phyloP scores from a whole-genome alignment of 2,329 filamentous ascomycete genomes.

The Tolypocladium nubicola region DNA sequence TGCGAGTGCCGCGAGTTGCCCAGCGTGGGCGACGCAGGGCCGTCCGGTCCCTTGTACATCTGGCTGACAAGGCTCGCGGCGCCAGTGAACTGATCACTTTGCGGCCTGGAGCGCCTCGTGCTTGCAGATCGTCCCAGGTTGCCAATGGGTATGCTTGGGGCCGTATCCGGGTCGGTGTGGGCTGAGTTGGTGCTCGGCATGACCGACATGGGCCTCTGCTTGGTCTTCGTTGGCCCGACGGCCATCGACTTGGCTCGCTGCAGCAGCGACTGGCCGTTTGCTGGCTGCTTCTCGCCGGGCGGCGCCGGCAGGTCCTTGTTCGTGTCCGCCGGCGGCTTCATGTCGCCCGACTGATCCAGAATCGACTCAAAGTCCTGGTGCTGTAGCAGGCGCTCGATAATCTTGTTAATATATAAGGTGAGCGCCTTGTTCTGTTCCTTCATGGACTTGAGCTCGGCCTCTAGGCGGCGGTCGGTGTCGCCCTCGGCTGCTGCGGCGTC shows the following conservation, averaged over 20 bases:
- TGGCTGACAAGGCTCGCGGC: constrained; percentile 72
- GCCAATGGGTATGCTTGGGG: constrained; percentile 64
- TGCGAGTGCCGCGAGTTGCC: constrained; percentile 48
- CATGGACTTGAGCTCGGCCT: constrained; percentile 66
- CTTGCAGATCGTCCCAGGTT: constrained; percentile 42
- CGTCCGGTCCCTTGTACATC: constrained; percentile 72
- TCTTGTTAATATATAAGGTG: constrained; percentile 97
- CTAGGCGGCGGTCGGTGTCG: constrained; percentile 55
- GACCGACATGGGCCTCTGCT: constrained; percentile 46
- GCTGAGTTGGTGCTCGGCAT: constrained; percentile 35
- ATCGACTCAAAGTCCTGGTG: constrained; percentile 94
- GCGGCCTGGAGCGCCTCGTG: constrained; percentile 44
- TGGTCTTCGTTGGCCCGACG: constrained; percentile 34
- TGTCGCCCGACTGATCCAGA: constrained; percentile 65
- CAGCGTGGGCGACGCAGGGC: constrained; percentile 49
- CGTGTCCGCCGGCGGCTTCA: constrained; percentile 33
- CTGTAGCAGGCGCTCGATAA: constrained; percentile 88
- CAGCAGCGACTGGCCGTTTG: constrained; percentile 37
- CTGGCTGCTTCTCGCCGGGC: constrained; percentile 25
- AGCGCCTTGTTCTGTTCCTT: constrained; percentile 96
- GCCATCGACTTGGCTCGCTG: constrained; percentile 54
- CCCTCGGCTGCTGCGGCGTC: constrained; percentile 51
- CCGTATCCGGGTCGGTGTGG: constrained; percentile 59
- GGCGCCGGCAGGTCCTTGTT: constrained; percentile 83
- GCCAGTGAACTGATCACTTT: constrained; percentile 52